Conservation (phyloP, 2,329 filamentous ascomycete genomes). For the Chlorencoelia australis region DNA sequence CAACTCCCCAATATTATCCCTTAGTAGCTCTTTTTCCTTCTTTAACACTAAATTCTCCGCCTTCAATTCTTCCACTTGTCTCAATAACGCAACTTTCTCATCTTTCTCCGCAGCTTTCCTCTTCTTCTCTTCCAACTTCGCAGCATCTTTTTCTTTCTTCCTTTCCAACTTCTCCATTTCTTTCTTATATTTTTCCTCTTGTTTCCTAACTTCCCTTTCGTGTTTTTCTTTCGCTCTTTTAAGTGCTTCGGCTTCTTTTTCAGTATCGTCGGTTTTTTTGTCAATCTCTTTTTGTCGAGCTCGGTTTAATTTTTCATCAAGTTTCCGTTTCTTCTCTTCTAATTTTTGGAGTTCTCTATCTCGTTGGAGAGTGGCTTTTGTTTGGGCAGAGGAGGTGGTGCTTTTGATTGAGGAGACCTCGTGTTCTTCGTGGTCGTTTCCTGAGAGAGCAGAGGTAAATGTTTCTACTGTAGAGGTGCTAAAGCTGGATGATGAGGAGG, state of each 20-base stretch:
- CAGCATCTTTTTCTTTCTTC: conserved; percentile 51
- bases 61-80: conserved; percentile 30
- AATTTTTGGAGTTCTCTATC: conserved; percentile 59
- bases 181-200: conserved; percentile 54
- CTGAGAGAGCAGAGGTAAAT: conserved; percentile 37
- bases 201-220: conserved; percentile 51
- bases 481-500: conserved; percentile 19
- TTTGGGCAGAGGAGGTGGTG: conserved; percentile 30
- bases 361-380: conserved; percentile 29
- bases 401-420: conserved; percentile 24
- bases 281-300: conserved; percentile 38
- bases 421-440: conserved; percentile 15
- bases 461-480: conserved; percentile 39
- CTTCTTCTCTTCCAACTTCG: conserved; percentile 43
- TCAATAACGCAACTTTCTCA: conserved; percentile 39
- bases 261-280: conserved; percentile 36
- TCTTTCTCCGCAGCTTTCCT: conserved; percentile 44
- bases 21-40: conserved; percentile 46
- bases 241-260: conserved; percentile 39
- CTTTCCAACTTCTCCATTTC: conserved; percentile 56
- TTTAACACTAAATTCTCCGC: conserved; percentile 45
- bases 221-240: conserved; percentile 54
- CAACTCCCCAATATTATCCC: conserved; percentile 43
- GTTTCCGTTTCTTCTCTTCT: conserved; percentile 46
- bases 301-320: conserved; percentile 52